Conservation (phyloP, 768 basidiomycete genomes). For the Trametes punicea region DNA sequence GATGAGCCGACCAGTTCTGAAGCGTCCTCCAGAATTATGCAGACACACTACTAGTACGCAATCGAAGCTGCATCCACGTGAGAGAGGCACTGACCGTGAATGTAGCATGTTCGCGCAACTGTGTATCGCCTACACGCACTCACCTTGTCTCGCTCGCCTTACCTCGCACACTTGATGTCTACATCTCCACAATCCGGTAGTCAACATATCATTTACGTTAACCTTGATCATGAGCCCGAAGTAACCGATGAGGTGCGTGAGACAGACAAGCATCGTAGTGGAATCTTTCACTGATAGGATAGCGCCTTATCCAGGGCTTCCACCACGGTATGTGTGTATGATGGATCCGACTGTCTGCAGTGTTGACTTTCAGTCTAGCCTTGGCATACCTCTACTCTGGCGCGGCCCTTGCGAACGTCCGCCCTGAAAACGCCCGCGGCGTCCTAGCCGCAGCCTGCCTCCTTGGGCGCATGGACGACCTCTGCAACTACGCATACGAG, state of each 20-base stretch:
- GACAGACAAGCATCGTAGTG: too few relatives aligned
- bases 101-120: constrained; percentile 70
- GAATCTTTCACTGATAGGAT: neutral
- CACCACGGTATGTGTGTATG: neutral
- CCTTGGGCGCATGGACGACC: constrained; percentile 83
- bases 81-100: neutral
- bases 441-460: constrained; percentile 84
- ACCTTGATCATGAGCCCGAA: constrained; percentile 75
- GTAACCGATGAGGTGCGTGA: constrained; percentile 76
- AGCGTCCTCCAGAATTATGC: constrained; percentile 62
- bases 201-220: constrained; percentile 68
- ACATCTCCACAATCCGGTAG: constrained; percentile 66
- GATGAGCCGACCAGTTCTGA: neutral
- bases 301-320: constrained; percentile 55
- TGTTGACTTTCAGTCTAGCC: constrained; percentile 40
- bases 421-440: constrained; percentile 76
- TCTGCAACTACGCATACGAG: constrained; percentile 76
- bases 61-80: neutral
- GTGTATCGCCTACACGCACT: constrained; percentile 79
- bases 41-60: constrained; percentile 68
- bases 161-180: constrained; percentile 84
- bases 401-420: constrained; percentile 62
- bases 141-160: constrained; percentile 84
- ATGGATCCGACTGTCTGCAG: neutral
- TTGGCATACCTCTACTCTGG: constrained; percentile 80